Evolutionary conservation across 495 filamentous ascomycete species (phyloP), one percentile per base, ranked within the genome.

Genomic region (Penicillium riverlandense): DNA sequence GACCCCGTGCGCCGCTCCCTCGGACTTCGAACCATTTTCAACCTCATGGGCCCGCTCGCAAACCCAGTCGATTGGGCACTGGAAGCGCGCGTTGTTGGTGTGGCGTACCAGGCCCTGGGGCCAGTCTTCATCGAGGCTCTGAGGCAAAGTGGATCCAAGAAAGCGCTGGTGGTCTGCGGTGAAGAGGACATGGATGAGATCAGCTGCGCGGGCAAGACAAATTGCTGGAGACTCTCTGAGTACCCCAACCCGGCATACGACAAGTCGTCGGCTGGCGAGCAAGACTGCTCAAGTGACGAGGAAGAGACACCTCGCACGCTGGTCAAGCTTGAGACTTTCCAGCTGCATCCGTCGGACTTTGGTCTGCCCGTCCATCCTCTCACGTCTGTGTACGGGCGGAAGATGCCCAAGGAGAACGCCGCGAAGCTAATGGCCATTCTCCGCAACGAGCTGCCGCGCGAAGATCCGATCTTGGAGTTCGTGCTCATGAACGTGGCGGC

Each of bases 161-260:
- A 95, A 59, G 90, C 85, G 2, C 73, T 99, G 62, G 83, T 99
- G 6, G 86, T 97, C 7, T 97, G 90, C 59, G 92, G 94, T 29
- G 83, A 84, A 47, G 92, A 97, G 65, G 86, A 96, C 41, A 79
- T 99, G 39, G 92, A 99, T 61, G 92, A 99, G 67, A 82, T 99
- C 44, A 88, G 83, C 49, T 94, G 88, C 53, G 92, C 90, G 3
- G 89, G 90, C 0, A 63, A 66, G 30, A 95, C 90, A 11, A 79
- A 86, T 50, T 96, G 90, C 75, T 96, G 92, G 90, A 78, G 76
- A 58, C 63, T 96, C 1, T 67, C 76, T 2, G 76, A 85, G 47
- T 63, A 67, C 44, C 59, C 70, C 11, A 74, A 77, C 40, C 67
- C 74, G 2, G 54, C 45, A 1, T 72, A 65, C 45, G 49, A 63